Base-by-base conservation (phyloP, 2,329 filamentous ascomycete species). In the Cucurbitaria berberidis region DNA sequence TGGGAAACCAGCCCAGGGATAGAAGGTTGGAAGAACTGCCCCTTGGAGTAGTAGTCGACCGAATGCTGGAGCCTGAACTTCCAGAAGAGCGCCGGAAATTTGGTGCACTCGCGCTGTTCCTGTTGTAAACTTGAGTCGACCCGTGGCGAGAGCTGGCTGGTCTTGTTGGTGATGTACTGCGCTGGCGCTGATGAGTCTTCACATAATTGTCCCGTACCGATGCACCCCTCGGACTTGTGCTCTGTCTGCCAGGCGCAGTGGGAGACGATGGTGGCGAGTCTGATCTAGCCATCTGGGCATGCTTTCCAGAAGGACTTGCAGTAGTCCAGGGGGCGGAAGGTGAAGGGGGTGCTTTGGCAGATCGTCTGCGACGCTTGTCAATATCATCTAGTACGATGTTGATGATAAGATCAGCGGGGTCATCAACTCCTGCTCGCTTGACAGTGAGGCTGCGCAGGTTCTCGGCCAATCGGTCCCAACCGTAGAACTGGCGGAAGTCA, bases 351-450 rank as follows among this genome's bases (percentile, higher is more conserved):
- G 87, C 83, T 77, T 96, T 98, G 36, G 92, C 91, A 0, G 93
- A 96, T 45, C 95, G 86, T 55, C 91, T 86, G 21, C 93, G 86
- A 60, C 95, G 85, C 78, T 91, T 95, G 74, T 98, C 93, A 83
- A 96, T 95, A 69, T 99, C 95, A 70, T 99, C 95, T 55, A 99
- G 78, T 22, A 99, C 93, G 63, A 99, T 96, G 65, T 96, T 89
- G 59, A 95, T 90, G 42, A 98, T 81, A 34, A 99, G 84, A 71
- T 98, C 95, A 16, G 89, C 88, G 3, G 91, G 91, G 69, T 99
- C 93, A 59, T 97, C 92, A 39, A 99, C 82, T 59, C 88, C 87
- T 49, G 90, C 93, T 63, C 92, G 87, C 77, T 92, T 96, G 60
- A 99, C 81, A 2, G 90, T 95, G 60, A 99, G 81, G 57, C 91